phyloP scores from a whole-genome alignment of 2,329 filamentous ascomycete species.

The Colletotrichum godetiae region DNA sequence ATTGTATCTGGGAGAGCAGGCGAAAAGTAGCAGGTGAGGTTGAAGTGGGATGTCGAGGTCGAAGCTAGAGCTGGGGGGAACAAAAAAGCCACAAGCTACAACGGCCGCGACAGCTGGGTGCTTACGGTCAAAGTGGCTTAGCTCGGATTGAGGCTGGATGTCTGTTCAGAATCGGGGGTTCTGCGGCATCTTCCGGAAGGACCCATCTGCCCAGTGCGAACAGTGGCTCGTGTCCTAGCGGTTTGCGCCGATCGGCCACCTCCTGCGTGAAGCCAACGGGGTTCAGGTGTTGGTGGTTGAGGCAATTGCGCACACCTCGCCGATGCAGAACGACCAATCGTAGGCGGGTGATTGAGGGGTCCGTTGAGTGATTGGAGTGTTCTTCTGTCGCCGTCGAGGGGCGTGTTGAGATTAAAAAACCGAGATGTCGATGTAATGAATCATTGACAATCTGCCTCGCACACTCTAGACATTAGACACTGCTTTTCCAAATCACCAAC shows the following conservation, averaged over 20 bases:
- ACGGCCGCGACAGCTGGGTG: conserved; percentile 1
- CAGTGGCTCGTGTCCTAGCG: not conserved
- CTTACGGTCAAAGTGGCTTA: conserved; percentile 1
- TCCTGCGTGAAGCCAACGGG: not conserved
- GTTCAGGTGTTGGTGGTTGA: not conserved
- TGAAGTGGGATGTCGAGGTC: conserved; percentile 2
- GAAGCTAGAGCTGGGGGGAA: not conserved
- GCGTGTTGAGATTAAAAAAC: not conserved
- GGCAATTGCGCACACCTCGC: not conserved
- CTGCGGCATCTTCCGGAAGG: not conserved
- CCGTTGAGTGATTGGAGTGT: not conserved
- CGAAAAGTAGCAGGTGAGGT: not conserved
- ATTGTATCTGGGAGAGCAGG: not conserved
- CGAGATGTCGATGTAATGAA: conserved; percentile 1
- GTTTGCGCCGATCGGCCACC: not conserved
- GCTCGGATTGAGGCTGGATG: conserved; percentile 1
- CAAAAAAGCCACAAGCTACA: not conserved
- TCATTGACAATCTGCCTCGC: conserved; percentile 9
- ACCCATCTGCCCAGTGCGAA: conserved; percentile 3
- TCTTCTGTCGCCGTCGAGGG: not conserved
- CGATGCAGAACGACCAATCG: not conserved
- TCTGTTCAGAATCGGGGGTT: not conserved
- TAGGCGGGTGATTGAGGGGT: not conserved
- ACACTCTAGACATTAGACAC: too few relatives aligned
- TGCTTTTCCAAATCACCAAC: not conserved